Percentiles rank a stretch among this genome's conserved stretches.
Conservation (phyloP, 2,329 filamentous ascomycete genomes). For the Arthrobotrys sinensis region DNA sequence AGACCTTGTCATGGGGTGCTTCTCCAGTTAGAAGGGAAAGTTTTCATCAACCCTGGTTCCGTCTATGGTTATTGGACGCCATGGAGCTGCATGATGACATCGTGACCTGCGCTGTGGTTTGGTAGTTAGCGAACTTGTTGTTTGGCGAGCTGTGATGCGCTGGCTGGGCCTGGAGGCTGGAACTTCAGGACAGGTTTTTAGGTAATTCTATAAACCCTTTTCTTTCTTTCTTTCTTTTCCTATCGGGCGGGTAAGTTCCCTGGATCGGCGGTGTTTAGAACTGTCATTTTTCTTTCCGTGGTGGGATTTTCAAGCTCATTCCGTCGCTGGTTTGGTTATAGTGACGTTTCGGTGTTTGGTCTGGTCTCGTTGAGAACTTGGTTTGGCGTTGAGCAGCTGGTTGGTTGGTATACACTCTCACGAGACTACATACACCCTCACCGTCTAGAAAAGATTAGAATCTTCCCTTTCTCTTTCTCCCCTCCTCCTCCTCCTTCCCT, state of each 20-base stretch:
- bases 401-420: no score
- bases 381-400: background rate
- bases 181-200: no score
- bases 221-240: background rate
- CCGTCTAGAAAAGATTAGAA: no score
- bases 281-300: no score
- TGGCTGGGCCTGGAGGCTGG: background rate
- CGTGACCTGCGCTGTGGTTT: background rate
- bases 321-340: background rate
- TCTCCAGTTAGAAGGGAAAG: conserved; percentile 2
- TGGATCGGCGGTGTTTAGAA: no score
- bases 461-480: no score
- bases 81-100: conserved; percentile 24
- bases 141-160: background rate
- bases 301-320: background rate
- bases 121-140: background rate
- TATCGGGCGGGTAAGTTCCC: no score
- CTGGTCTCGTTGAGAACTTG: background rate
- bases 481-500: no score
- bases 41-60: no score
- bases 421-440: no score
- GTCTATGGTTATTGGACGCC: background rate
- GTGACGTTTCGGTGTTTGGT: conserved; percentile 6
- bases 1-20: conserved; percentile 11
- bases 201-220: background rate